These are phyloP conservation scores for Talaromyces pinophilus DNA, from an alignment of 2,329 filamentous ascomycete species.

Conservation along the genomic window DNA sequence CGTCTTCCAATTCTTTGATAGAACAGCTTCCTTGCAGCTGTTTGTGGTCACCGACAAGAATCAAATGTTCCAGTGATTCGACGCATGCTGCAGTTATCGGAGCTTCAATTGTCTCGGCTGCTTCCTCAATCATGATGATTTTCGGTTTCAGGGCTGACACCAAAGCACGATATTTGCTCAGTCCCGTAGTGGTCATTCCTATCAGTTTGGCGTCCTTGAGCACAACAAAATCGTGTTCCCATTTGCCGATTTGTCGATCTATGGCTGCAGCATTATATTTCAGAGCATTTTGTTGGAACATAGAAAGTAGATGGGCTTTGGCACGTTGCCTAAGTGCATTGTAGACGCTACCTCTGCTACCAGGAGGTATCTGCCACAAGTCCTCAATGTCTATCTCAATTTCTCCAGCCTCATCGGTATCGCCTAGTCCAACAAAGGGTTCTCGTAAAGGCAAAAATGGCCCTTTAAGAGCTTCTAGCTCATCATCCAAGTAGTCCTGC, in stretches of 20 bases:
- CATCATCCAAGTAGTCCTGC: constrained; percentile 51
- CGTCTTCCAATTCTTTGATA: constrained; percentile 57
- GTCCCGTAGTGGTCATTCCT: constrained; percentile 74
- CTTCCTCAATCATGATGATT: constrained; percentile 75
- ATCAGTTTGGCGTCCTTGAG: constrained; percentile 62
- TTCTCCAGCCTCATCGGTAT: neutral
- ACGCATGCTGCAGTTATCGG: constrained; percentile 62
- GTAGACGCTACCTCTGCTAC: constrained; percentile 66
- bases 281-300: constrained; percentile 54
- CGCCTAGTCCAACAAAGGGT: constrained; percentile 35
- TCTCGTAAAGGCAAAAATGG: constrained; percentile 47
- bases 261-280: constrained; percentile 54
- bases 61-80: constrained; percentile 63
- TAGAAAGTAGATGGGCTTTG: constrained; percentile 50
- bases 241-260: constrained; percentile 59
- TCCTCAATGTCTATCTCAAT: constrained; percentile 48
- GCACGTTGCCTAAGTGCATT: constrained; percentile 60
- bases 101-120: constrained; percentile 68
- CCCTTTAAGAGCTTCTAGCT: constrained; percentile 58
- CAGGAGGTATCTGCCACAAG: constrained; percentile 61
- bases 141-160: constrained; percentile 66
- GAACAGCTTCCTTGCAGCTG: constrained; percentile 71
- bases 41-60: constrained; percentile 76
- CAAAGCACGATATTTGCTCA: constrained; percentile 76
- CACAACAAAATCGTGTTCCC: constrained; percentile 61